phyloP scores from a whole-genome alignment of 2,329 filamentous ascomycete genomes.

The Aspergillus spinulosporus region DNA sequence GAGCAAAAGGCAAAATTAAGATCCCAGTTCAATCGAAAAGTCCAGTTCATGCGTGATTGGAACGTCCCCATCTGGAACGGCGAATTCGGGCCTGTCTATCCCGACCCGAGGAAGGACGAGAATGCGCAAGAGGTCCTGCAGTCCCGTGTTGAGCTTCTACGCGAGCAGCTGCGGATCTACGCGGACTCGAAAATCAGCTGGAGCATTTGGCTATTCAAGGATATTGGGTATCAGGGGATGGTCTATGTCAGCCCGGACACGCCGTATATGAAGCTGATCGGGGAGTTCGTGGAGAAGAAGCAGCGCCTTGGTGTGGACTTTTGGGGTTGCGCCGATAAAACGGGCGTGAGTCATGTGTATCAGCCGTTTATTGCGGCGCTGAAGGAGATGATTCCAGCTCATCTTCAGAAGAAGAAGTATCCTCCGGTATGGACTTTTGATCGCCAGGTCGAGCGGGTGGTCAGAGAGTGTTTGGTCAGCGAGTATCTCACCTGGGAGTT shows the following conservation, averaged over 20 bases:
- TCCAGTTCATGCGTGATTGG: conserved; percentile 48
- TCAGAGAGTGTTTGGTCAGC: no score
- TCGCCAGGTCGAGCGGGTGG: neutral
- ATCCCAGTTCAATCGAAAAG: conserved; percentile 49
- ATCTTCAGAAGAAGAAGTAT: conserved; percentile 38
- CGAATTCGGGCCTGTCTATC: conserved; percentile 53
- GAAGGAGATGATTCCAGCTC: conserved; percentile 46
- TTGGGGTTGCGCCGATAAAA: conserved; percentile 48
- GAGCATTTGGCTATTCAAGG: conserved; percentile 63
- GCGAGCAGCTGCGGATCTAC: conserved; percentile 54
- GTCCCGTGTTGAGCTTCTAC: conserved; percentile 47
- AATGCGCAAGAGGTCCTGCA: conserved; percentile 45
- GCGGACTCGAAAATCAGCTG: conserved; percentile 55
- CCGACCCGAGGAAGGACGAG: conserved; percentile 20
- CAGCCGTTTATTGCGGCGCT: conserved; percentile 43
- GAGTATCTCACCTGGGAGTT: conserved; percentile 41
- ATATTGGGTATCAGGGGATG: conserved; percentile 60
- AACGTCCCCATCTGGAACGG: conserved; percentile 52
- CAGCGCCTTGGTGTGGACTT: conserved; percentile 54
- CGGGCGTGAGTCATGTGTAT: no score
- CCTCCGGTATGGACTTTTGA: conserved; percentile 52
- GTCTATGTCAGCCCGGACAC: conserved; percentile 50
- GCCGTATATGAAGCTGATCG: conserved; percentile 53
- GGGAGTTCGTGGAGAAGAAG: conserved; percentile 59
- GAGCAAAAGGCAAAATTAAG: conserved; percentile 46